Percentiles rank a stretch among this genome's conserved stretches.
Evolutionary conservation across 75 land plant genomes (phyloP).

Genomic region (Picea glauca): DNA sequence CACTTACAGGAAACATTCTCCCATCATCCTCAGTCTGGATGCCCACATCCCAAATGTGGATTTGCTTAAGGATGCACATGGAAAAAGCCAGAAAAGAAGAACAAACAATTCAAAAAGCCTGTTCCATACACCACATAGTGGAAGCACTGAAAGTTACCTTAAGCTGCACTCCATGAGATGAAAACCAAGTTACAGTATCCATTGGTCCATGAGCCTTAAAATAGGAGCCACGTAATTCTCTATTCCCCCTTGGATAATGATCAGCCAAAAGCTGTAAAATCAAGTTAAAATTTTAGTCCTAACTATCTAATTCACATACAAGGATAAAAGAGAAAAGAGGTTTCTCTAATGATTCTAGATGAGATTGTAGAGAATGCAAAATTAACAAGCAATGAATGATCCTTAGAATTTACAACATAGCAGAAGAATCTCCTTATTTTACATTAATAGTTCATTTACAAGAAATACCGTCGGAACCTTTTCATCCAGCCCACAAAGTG

Average conservation of each 20-base stretch:
- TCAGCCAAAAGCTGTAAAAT: conserved; percentile 66
- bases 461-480: background rate
- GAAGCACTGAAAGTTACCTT: conserved; percentile 47
- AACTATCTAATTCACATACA: background rate
- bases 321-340: background rate
- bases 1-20: conserved; percentile 84
- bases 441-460: background rate
- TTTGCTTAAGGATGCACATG: background rate
- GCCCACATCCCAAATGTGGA: background rate
- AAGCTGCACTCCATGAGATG: conserved; percentile 70
- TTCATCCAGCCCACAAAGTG: background rate
- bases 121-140: background rate
- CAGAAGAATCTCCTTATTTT: background rate
- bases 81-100: background rate
- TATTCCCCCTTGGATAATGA: conserved; percentile 91
- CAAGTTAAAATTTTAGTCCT: conserved; percentile 1
- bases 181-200: conserved; percentile 93
- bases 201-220: conserved; percentile 78
- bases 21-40: conserved; percentile 89
- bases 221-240: conserved; percentile 81
- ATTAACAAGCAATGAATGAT: background rate
- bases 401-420: background rate
- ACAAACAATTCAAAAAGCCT: conserved; percentile 3
- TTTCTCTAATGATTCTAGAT: background rate
- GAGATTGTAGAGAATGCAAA: conserved; percentile 8